Percentiles rank a stretch among this genome's conserved stretches.
Conservation (phyloP, 257 asterid species). For the Linaria vulgaris region DNA sequence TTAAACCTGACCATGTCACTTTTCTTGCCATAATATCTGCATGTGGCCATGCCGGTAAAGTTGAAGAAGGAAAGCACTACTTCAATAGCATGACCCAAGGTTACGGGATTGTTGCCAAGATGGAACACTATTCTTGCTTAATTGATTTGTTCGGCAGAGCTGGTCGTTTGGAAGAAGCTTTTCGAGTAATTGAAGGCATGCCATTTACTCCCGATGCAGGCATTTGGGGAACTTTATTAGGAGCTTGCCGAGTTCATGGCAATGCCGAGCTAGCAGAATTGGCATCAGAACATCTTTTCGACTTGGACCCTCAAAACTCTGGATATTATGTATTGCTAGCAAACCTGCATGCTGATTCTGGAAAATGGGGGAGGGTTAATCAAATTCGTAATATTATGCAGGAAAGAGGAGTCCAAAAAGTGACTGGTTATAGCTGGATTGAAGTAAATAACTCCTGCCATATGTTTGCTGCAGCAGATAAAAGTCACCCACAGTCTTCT, state of each 20-base stretch:
- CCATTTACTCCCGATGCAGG: slow-evolving; percentile 83
- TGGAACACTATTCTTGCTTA: slow-evolving; percentile 88
- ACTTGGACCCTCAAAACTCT: slow-evolving; percentile 78
- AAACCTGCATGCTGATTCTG: slow-evolving; percentile 69
- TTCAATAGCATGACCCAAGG: slow-evolving; percentile 60
- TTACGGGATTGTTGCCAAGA: slow-evolving; percentile 47
- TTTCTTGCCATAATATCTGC: slow-evolving; percentile 79
- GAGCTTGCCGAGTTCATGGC: slow-evolving; percentile 78
- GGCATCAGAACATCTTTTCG: slow-evolving; percentile 60
- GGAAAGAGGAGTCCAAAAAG: slow-evolving; percentile 72
- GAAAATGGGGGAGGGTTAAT: slow-evolving; percentile 65
- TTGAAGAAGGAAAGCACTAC: slow-evolving; percentile 60
- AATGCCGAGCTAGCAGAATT: slow-evolving; percentile 71
- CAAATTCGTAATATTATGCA: slow-evolving; percentile 62
- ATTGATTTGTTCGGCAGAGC: slow-evolving; percentile 77
- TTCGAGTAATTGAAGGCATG: slow-evolving; percentile 47
- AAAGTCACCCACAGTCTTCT: slow-evolving; percentile 57
- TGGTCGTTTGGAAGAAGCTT: slow-evolving; percentile 63
- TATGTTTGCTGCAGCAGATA: slow-evolving; percentile 76
- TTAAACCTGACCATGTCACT: slow-evolving; percentile 69
- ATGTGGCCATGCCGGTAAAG: slow-evolving; percentile 73
- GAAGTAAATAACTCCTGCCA: slow-evolving; percentile 60
- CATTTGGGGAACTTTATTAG: slow-evolving; percentile 85
- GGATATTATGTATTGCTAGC: slow-evolving; percentile 82
- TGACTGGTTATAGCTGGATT: slow-evolving; percentile 85